Evolutionary conservation across 805 yeast genomes (phyloP).

Genomic region (Myxozyma udenii): DNA sequence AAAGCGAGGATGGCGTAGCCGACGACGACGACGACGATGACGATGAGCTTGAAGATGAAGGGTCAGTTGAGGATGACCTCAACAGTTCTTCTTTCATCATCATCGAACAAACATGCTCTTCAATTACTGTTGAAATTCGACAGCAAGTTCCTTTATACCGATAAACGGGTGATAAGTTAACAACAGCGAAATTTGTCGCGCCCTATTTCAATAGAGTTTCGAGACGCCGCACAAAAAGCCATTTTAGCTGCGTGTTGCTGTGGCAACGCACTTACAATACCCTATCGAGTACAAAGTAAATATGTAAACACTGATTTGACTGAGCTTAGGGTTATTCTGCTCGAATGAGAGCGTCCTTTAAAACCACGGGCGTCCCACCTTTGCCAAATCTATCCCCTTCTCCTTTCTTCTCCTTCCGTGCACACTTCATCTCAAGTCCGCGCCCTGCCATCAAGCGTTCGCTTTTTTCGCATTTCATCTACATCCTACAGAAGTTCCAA

Average conservation of each 20-base stretch:
- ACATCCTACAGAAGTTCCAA: conserved; percentile 7
- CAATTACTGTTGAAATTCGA: too few species aligned
- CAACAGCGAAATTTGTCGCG: too few species aligned
- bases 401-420: background rate
- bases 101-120: too few species aligned
- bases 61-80: too few species aligned
- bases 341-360: background rate
- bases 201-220: too few species aligned
- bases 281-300: background rate
- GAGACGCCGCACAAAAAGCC: too few species aligned
- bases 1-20: conserved; percentile 5
- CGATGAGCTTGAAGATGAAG: too few species aligned
- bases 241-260: too few species aligned
- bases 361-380: background rate
- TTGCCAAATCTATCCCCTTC: background rate
- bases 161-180: too few species aligned
- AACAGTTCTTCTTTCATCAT: too few species aligned
- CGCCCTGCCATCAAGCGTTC: too few species aligned
- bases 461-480: background rate
- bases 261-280: conserved; percentile 11
- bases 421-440: background rate
- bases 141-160: too few species aligned
- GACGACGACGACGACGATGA: background rate
- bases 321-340: background rate
- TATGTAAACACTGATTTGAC: conserved; percentile 8